A percentile compares a stretch with the other conserved stretches of the same genome.
Conservation (phyloP, 2,329 filamentous ascomycete species). For the Elsinoe perseae region DNA sequence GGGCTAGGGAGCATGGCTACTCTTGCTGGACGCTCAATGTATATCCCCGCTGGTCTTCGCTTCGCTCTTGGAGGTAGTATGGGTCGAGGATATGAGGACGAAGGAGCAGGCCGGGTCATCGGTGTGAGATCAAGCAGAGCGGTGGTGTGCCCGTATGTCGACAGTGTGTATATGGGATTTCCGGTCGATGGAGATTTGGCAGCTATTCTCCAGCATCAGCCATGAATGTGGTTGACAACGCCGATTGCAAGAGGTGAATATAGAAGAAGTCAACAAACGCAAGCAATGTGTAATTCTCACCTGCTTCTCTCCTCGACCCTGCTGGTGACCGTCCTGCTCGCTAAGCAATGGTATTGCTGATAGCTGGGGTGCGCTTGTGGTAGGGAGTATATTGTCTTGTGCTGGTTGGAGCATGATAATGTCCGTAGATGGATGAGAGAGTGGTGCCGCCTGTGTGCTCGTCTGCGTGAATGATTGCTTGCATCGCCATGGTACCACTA, state of each 20-base stretch:
- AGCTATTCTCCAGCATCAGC: not conserved
- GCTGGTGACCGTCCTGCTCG: not conserved
- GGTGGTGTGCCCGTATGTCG: not conserved
- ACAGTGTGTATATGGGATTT: not conserved
- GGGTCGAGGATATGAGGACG: not conserved
- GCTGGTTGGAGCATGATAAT: not conserved
- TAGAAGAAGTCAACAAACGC: not conserved
- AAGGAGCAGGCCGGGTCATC: too few species aligned
- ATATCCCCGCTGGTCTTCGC: not conserved
- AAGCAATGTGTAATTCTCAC: not conserved
- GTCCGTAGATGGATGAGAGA: slow-evolving; percentile 2
- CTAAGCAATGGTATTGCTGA: not conserved
- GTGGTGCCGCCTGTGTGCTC: slow-evolving; percentile 9
- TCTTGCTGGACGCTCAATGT: not conserved
- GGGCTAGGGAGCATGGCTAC: not conserved
- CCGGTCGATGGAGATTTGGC: not conserved
- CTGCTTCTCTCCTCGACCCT: not conserved
- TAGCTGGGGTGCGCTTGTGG: not conserved
- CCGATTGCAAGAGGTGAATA: not conserved
- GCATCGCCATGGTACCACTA: not conserved
- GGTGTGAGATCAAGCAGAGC: not conserved
- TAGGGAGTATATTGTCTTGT: not conserved
- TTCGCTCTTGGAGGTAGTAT: not conserved
- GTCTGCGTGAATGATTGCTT: not conserved
- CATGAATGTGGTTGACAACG: not conserved